phyloP scores from a whole-genome alignment of 768 basidiomycete genomes.

The Jaapia argillacea region DNA sequence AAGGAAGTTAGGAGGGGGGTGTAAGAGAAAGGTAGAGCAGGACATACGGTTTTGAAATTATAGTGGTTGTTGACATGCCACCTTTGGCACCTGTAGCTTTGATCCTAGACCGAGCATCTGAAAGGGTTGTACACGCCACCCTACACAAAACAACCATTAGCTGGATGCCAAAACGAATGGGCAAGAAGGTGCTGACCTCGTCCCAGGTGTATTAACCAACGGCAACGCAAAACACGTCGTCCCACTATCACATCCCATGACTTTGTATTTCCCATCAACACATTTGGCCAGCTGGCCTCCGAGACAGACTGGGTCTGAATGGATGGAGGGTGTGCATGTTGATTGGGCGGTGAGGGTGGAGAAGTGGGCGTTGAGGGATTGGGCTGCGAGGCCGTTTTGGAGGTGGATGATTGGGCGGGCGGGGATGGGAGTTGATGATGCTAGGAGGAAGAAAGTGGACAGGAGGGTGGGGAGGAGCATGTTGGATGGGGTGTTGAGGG shows the following conservation, averaged over 20 bases:
- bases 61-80: no score
- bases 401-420: slow-evolving; percentile 20
- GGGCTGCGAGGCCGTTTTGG: slow-evolving; percentile 15
- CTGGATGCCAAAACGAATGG: no score
- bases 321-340: slow-evolving; percentile 23
- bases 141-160: no score
- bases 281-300: slow-evolving; percentile 12
- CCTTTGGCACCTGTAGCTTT: slow-evolving; percentile 3
- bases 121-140: slow-evolving; percentile 2
- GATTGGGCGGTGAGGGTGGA: slow-evolving; percentile 14
- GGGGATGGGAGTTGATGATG: slow-evolving; percentile 5
- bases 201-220: slow-evolving; percentile 20
- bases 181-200: slow-evolving; percentile 10
- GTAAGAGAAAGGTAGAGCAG: no score
- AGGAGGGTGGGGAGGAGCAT: no score
- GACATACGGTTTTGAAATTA: no score
- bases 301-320: slow-evolving; percentile 9
- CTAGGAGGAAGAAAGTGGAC: no score
- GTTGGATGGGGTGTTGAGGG: no score
- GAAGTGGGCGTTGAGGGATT: slow-evolving; percentile 15
- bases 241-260: slow-evolving; percentile 5
- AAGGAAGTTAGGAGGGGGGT: no score
- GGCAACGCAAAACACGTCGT: slow-evolving; percentile 17
- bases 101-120: slow-evolving; percentile 3
- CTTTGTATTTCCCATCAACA: slow-evolving; percentile 9